These are phyloP conservation scores for Guillardia theta DNA, from an alignment of 78 protist species.

Conservation along the genomic window DNA sequence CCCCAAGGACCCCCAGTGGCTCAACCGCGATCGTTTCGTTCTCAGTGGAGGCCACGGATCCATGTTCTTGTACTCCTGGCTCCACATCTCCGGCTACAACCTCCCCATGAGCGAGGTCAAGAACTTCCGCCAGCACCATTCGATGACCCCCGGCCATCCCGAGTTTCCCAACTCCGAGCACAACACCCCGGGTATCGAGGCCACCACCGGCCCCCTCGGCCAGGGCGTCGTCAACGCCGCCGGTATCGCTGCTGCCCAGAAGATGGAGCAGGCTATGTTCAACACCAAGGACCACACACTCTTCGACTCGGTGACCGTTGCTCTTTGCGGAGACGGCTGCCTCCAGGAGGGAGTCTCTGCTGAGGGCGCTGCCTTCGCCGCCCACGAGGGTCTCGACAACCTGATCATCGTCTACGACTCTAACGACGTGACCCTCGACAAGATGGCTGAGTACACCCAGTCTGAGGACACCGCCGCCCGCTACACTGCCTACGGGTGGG, in stretches of 20 bases:
- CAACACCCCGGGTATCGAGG: constrained; percentile 67
- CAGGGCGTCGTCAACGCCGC: constrained; percentile 74
- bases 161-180: constrained; percentile 53
- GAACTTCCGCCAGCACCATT: constrained; percentile 70
- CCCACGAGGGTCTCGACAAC: constrained; percentile 63
- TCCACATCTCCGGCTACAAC: constrained; percentile 59
- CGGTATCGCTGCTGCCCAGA: constrained; percentile 73
- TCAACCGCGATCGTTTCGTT: constrained; percentile 76
- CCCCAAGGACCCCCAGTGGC: constrained; percentile 58
- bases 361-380: constrained; percentile 77
- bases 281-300: constrained; percentile 64
- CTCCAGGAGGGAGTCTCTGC: constrained; percentile 67
- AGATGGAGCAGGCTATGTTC: constrained; percentile 58
- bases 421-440: constrained; percentile 75
- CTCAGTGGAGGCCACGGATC: constrained; percentile 80
- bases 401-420: constrained; percentile 71
- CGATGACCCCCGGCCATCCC: constrained; percentile 81
- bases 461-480: constrained; percentile 63
- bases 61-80: constrained; percentile 64
- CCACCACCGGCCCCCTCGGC: constrained; percentile 83
- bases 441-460: constrained; percentile 61
- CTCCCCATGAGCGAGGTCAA: constrained; percentile 58
- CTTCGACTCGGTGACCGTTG: constrained; percentile 58
- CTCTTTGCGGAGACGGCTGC: constrained; percentile 77
- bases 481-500: constrained; percentile 75